Evolutionary conservation across 1,284 basidiomycete genomes (phyloP).

Genomic region (Cryptococcus maquisensis): DNA sequence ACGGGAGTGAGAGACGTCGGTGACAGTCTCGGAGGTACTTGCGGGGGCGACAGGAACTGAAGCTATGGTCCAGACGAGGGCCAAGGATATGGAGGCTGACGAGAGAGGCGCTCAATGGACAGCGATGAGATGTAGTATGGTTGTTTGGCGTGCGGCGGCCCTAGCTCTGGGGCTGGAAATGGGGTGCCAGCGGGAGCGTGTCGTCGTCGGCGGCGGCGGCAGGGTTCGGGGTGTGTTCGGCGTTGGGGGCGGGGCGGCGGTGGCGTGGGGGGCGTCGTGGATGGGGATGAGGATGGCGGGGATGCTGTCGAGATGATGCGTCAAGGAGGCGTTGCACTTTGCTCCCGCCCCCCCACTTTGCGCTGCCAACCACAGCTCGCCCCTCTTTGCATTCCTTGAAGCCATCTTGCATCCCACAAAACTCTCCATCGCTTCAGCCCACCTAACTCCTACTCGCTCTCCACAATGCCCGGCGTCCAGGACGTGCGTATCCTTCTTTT

Average conservation of each 20-base stretch:
- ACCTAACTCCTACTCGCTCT: not conserved
- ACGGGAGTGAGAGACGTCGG: not conserved
- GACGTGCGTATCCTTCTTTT: conserved; percentile 6
- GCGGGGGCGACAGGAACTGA: not conserved
- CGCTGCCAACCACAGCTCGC: not conserved
- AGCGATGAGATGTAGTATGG: no score
- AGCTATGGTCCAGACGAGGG: not conserved
- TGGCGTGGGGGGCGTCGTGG: not conserved
- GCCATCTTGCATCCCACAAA: not conserved
- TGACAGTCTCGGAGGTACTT: not conserved
- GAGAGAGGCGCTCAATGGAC: no score
- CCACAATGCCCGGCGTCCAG: conserved; percentile 9
- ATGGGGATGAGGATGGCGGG: not conserved
- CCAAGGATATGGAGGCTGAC: not conserved
- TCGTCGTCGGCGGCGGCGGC: not conserved
- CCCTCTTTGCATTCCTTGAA: not conserved
- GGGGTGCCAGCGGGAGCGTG: not conserved
- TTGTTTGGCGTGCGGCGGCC: not conserved
- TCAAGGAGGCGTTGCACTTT: not conserved
- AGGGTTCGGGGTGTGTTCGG: not conserved
- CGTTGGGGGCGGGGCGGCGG: not conserved
- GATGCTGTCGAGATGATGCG: not conserved
- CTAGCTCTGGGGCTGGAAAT: not conserved
- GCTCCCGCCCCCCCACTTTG: not conserved
- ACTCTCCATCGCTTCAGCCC: not conserved